Base-by-base conservation (phyloP, 2,329 filamentous ascomycete species). In the Berkeleyomyces basicola region DNA sequence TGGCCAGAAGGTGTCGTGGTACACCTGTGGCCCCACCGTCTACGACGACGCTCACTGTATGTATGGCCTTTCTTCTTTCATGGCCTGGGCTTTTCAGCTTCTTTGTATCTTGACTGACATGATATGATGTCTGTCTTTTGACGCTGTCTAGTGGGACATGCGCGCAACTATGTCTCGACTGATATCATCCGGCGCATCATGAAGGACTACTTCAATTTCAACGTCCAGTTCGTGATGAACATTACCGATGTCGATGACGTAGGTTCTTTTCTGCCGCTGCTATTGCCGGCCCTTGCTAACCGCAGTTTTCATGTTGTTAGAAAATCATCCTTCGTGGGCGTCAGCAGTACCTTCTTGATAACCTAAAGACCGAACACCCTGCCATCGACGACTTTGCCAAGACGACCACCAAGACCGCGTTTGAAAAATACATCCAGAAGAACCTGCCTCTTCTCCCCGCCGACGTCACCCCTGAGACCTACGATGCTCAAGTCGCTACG, bases 151-250 rank as follows among this genome's bases (percentile, higher is more conserved):
- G 64, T 92, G 55, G 86, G 89, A 39, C 90, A 95, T 73, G 90
- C 88, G 39, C 80, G 89, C 68, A 95, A 95, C 75, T 95, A 95
- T 80, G 88, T 95, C 66, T 88, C 86, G 59, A 92, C 88, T 55
- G 90, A 96, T 72, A 90, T 95, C 67, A 84, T 95, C 68, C 82
- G 90, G 65, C 84, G 90, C 69, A 88, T 95, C 68, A 75, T 95
- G 73, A 78, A 81, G 69, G 84, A 92, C 72, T 92, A 93, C 74
- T 95, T 95, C 72, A 82, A 83, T 65, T 93, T 87, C 72, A 77
- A 90, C 49, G 82, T 96, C 67, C 83, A 85, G 65, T 95, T 95
- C 74, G 88, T 95, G 67, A 93, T 95, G 86, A 95, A 95, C 74
- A 90, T 93, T 66, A 95, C 90, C 37, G 90, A 92, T 69, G 81